phyloP scores from a whole-genome alignment of 176 grass and related monocot genomes.

The Lolium rigidum region DNA sequence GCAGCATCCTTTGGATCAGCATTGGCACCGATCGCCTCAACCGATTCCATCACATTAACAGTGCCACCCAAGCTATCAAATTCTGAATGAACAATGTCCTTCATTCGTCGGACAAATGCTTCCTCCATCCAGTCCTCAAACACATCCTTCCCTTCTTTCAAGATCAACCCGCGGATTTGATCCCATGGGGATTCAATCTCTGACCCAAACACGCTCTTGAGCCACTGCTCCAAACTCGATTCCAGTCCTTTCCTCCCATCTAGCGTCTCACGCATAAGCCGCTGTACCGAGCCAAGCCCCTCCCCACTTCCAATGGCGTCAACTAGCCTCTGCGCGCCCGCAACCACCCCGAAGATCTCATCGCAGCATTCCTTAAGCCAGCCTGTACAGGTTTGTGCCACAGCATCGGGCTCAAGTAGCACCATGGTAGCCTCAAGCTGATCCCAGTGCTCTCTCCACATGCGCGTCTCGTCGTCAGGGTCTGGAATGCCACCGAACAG shows the following conservation, averaged over 20 bases:
- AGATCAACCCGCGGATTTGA: constrained; percentile 79
- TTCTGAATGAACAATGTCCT: constrained; percentile 78
- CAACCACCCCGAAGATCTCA: constrained; percentile 72
- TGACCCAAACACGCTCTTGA: constrained; percentile 87
- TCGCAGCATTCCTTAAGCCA: constrained; percentile 84
- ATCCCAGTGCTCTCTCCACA: constrained; percentile 91
- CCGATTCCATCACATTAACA: constrained; percentile 69
- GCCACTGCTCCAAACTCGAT: constrained; percentile 87
- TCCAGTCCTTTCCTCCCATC: constrained; percentile 77
- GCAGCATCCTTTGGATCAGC: constrained; percentile 47
- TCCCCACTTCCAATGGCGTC: constrained; percentile 73
- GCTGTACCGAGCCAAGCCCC: constrained; percentile 68
- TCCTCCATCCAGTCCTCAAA: constrained; percentile 90
- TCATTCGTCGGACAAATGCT: constrained; percentile 82
- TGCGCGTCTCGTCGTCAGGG: constrained; percentile 76
- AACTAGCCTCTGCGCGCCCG: constrained; percentile 59
- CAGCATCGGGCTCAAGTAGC: constrained; percentile 64
- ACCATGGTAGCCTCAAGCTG: constrained; percentile 85
- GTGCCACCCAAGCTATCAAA: constrained; percentile 64
- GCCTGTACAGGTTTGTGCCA: constrained; percentile 64
- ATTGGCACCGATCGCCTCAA: constrained; percentile 62
- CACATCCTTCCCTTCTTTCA: constrained; percentile 89
- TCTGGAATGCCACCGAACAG: constrained; percentile 90
- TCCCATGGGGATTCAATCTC: constrained; percentile 96
- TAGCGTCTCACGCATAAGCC: constrained; percentile 64